Percentiles rank a stretch among this genome's conserved stretches.
phyloP scores from a whole-genome alignment of 371 early-diverging fungal genomes.

The Mortierella sp. region DNA sequence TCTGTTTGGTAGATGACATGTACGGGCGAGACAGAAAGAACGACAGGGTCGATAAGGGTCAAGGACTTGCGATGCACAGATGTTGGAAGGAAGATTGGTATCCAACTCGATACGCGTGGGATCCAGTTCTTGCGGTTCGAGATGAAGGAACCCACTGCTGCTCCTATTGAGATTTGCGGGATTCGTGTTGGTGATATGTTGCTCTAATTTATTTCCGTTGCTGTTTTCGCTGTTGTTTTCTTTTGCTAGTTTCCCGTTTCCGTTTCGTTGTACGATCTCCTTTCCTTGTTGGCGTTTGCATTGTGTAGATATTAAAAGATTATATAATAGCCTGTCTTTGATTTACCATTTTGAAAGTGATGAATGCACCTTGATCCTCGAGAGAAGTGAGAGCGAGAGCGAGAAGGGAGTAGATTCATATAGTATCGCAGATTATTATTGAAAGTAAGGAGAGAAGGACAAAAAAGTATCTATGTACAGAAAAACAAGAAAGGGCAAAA shows the following conservation, averaged over 20 bases:
- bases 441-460: neutral
- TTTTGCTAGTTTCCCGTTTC: neutral
- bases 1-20: slow-evolving; percentile 37
- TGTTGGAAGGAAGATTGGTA: slow-evolving; percentile 26
- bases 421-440: neutral
- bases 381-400: neutral
- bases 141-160: slow-evolving; percentile 21
- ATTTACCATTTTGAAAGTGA: too few species aligned
- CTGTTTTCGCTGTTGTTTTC: too few species aligned
- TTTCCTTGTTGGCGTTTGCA: neutral
- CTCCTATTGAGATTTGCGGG: slow-evolving; percentile 52
- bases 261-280: neutral
- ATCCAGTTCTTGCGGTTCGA: slow-evolving; percentile 49
- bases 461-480: slow-evolving; percentile 5
- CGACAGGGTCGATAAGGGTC: slow-evolving; percentile 36
- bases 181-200: slow-evolving; percentile 55
- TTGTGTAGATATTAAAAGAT: neutral
- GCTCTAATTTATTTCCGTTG: slow-evolving; percentile 23
- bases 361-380: too few species aligned
- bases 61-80: slow-evolving; percentile 35
- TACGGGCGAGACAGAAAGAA: slow-evolving; percentile 25
- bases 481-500: slow-evolving; percentile 8
- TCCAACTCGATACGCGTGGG: slow-evolving; percentile 42
- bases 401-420: neutral
- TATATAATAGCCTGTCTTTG: too few species aligned